Base-by-base conservation (phyloP, 257 asterid species). In the Catharanthus roseus region DNA sequence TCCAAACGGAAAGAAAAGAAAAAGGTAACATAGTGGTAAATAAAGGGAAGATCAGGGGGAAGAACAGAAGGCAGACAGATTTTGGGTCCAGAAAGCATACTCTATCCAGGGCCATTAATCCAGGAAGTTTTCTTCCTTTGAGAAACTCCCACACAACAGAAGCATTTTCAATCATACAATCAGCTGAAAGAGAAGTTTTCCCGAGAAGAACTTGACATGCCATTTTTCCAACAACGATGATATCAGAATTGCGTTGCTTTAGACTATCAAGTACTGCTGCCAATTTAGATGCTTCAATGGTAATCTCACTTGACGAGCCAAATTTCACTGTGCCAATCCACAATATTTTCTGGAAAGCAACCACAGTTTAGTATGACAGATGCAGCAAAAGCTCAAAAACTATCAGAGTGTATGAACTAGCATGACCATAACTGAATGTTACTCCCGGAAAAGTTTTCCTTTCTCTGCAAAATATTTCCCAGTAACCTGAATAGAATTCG, bases 71-170 rank as follows among this genome's bases (percentile, higher is more conserved):
- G 31, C 45, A 45, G 24, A 58, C 19, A 28, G 19, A 60, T 7
- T n/a, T 6, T 26, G 28, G 76, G 72, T 51, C 70, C 44, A 7
- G 71, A 50, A 77, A 44, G 67, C 91, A 53, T 86, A 93, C 97
- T 78, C 89, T 89, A 79, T 93, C 96, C 67, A 91, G 78, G 74
- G 97, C 96, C 96, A 89, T 76, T 55, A 93, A 86, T 77, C 97
- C 99, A 0, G 96, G 97, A 85, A 93, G 97, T 68, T 79, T 86
- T 82, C 95, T 82, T 79, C 96, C 95, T 83, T 88, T 86, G 69
- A 93, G 96, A 91, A 81, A 86, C 79, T 86, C 91, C 97, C 97
- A 93, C 50, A 85, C 86, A 79, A 86, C 86, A 8, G 89, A 85
- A 75, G 88, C 96, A 75, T 80, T 82, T 74, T 75, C 78, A 38